Evolutionary conservation across 371 early-diverging fungal genomes (phyloP), one percentile per base, ranked within the genome.

Genomic region (Basidiobolus heterosporus): DNA sequence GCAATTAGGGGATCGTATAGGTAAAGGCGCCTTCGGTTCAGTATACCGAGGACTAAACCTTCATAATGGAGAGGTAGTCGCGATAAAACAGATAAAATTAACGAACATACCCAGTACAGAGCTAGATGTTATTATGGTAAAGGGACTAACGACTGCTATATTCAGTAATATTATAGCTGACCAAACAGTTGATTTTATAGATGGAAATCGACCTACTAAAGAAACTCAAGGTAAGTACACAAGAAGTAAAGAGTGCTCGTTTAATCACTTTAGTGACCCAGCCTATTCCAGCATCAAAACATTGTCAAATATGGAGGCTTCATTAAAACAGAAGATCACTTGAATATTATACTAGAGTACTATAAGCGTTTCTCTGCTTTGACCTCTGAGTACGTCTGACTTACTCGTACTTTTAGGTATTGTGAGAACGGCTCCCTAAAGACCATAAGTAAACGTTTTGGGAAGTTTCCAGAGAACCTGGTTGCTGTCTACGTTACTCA

Each of bases 401-500:
- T 17, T 3, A 17, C 40, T 20, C 6, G 20, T 6, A 20, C 44
- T 8, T 15, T 3, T 61, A 77, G 66, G 42, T 65, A 72, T 51
- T 90, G 90, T 56, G 89, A 90, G 58, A 79, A 81, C 51, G 91
- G 92, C 15, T 88, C 88, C n/a, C 62, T 92, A 50, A 75, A 78
- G 45, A 76, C 66, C 47, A 70, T 85, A 24, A 69, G 75, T 47
- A 78, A 80, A 58, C 81, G 78, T 62, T 89, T 87, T 61, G 88
- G 87, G 41, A 68, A 69, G 47, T 72, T 92, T 40, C 80, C 87
- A 1, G 92, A 91, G 59, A 73, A 72, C 41, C 62, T 91, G 24
- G 80, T 84, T 17, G 70, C 79, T 15, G 66, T 81, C 18, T 91
- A 88, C 55, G 76, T 85, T 1, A 65, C 65, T 0, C 91, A 91